These are phyloP conservation scores for Fusarium cyanostomum DNA, from an alignment of 2,329 filamentous ascomycete species.

Conservation along the genomic window DNA sequence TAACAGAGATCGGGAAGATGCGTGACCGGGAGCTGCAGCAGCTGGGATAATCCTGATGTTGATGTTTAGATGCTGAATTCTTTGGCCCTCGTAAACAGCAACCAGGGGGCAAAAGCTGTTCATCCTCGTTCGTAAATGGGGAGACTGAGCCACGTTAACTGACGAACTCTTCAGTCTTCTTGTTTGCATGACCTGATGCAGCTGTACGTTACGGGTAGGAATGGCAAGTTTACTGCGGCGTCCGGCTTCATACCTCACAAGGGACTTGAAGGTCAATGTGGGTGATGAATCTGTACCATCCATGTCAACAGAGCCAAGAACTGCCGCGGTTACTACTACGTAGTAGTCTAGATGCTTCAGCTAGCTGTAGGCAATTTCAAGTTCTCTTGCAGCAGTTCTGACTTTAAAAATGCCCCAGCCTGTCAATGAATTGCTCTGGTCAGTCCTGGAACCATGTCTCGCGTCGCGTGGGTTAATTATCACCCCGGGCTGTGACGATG, in stretches of 20 bases:
- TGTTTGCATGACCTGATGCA: background rate
- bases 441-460: slow-evolving; percentile 16
- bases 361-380: background rate
- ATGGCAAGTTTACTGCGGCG: background rate
- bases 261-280: background rate
- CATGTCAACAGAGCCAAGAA: background rate
- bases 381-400: background rate
- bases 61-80: background rate
- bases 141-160: slow-evolving; percentile 13
- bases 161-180: background rate
- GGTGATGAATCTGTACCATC: slow-evolving; percentile 1
- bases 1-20: background rate
- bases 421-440: slow-evolving; percentile 19
- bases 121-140: slow-evolving; percentile 5
- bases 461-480: slow-evolving; percentile 4
- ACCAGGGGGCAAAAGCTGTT: slow-evolving; percentile 1
- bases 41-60: background rate
- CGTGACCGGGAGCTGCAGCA: background rate
- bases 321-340: no score
- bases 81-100: background rate
- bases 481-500: background rate
- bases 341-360: no score
- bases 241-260: background rate
- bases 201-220: background rate
- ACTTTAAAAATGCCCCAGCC: background rate